Percentiles rank a stretch among this genome's conserved stretches.
Conservation (phyloP, 441 rosid genomes). For the Jatropha podagrica region DNA sequence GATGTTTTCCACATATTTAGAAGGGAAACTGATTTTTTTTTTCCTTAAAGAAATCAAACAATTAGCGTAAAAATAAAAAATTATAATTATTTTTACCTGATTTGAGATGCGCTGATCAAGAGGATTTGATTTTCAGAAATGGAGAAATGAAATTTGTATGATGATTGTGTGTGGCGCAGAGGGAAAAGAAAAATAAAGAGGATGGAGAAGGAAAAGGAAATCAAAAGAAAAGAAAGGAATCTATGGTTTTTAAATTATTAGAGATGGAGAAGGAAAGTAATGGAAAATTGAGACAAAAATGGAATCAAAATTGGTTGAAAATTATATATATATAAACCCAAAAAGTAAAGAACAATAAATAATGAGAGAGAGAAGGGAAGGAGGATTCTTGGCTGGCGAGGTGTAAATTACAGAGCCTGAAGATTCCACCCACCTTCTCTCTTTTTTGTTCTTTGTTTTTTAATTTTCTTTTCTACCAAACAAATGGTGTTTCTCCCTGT, state of each 20-base stretch:
- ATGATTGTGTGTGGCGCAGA: background rate
- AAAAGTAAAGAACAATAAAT: background rate
- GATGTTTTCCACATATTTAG: too few relatives aligned
- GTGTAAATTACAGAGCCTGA: background rate
- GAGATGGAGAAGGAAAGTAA: background rate
- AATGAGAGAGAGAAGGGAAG: background rate
- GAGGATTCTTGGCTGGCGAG: constrained; percentile 21
- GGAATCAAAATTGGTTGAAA: background rate
- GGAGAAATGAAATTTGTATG: background rate
- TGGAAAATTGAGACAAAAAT: background rate
- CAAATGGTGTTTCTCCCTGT: background rate
- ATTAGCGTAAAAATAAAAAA: background rate
- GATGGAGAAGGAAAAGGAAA: background rate
- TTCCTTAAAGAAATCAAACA: background rate
- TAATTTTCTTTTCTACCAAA: constrained; percentile 2
- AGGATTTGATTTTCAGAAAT: background rate
- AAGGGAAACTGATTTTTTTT: too few relatives aligned
- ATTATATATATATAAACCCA: background rate
- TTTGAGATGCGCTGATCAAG: background rate
- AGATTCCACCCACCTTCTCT: constrained; percentile 38
- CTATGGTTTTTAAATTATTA: background rate
- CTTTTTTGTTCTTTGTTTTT: background rate
- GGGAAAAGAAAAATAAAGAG: background rate
- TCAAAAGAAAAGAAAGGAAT: background rate
- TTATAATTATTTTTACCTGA: background rate